A percentile compares a stretch with the other conserved stretches of the same genome.
phyloP scores from a whole-genome alignment of 2,329 filamentous ascomycete genomes.

The Aspergillus proliferans region DNA sequence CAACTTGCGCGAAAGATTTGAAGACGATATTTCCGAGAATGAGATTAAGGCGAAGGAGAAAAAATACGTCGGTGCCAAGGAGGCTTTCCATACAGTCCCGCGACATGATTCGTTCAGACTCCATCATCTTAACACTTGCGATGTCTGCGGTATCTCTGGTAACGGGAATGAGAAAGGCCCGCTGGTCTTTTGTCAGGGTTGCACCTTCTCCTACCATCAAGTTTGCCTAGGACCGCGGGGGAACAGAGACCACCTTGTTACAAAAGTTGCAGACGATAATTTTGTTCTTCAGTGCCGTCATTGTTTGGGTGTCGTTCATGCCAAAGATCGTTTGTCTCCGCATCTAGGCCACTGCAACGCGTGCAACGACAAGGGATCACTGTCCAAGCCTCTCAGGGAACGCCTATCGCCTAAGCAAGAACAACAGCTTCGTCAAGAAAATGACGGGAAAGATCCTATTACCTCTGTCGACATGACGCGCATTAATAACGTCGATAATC shows the following conservation, averaged over 20 bases:
- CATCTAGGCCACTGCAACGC: constrained; percentile 64
- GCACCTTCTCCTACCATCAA: constrained; percentile 76
- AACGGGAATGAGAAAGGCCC: constrained; percentile 56
- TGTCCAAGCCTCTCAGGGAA: constrained; percentile 69
- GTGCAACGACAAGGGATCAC: constrained; percentile 59
- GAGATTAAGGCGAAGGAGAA: constrained; percentile 42
- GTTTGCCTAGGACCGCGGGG: constrained; percentile 69
- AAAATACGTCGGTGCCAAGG: constrained; percentile 57
- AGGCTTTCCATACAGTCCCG: constrained; percentile 62
- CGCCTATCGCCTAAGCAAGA: constrained; percentile 72
- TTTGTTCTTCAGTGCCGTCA: constrained; percentile 88
- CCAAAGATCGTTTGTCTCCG: constrained; percentile 65
- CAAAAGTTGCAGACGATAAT: constrained; percentile 67
- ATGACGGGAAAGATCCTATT: constrained; percentile 71
- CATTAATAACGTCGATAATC: constrained; percentile 67
- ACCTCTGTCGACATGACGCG: constrained; percentile 55
- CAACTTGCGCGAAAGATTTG: constrained; percentile 41
- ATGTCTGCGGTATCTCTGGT: constrained; percentile 58
- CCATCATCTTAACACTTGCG: constrained; percentile 65
- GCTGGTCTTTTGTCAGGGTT: constrained; percentile 86
- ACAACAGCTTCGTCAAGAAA: constrained; percentile 73
- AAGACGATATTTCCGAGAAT: constrained; percentile 33
- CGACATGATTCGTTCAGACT: constrained; percentile 60
- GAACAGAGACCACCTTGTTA: constrained; percentile 77
- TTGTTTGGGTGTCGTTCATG: constrained; percentile 64